Base-by-base conservation (phyloP, 2,329 filamentous ascomycete species). In the Chaetomium sp. region DNA sequence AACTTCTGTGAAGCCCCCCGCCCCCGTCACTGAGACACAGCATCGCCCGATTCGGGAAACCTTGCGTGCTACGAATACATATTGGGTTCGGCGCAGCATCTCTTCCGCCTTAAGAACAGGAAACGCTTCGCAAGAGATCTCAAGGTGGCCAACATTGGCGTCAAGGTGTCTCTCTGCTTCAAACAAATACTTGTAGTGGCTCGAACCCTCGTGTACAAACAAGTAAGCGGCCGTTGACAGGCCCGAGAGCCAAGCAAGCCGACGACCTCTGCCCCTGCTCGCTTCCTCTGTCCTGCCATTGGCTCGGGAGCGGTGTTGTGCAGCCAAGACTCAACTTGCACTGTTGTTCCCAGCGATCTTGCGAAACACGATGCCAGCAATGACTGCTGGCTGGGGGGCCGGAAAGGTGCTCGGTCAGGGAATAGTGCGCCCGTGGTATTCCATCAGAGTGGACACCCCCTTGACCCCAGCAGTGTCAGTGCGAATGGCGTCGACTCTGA, bases 281-380 rank as follows among this genome's bases (percentile, higher is more conserved):
- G 70, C 69, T 72, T 72, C 66, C 35, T 12, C 42, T 54, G 16
- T 31, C n/a, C 35, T 56, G 58, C 54, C 56, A 70, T 71, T 71
- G 70, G 70, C 63, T 29, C 55, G 42, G 38, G 42, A 49, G 53
- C 51, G 55, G 45, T 33, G 60, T 38, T 62, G 63, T 69, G 63
- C 63, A 59, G 59, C 55, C 60, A 38, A 21, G 16, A 27, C 23
- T 51, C 53, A 29, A 42, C 38, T 6, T 42, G 38, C 16, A 64
- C 53, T 62, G 50, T 57, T 67, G 65, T 59, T 55, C 67, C 67
- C 65, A 50, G n/a, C 51, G 42, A 47, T n/a, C 42, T 50, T 54
- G 53, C 58, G 55, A 65, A 47, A 62, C 63, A 62, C 31, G 53
- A 38, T 23, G 31, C 23, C 35, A 13, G 53, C 16, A 33, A 51